Conservation (phyloP, 805 yeast species). For the Candida maesae region DNA sequence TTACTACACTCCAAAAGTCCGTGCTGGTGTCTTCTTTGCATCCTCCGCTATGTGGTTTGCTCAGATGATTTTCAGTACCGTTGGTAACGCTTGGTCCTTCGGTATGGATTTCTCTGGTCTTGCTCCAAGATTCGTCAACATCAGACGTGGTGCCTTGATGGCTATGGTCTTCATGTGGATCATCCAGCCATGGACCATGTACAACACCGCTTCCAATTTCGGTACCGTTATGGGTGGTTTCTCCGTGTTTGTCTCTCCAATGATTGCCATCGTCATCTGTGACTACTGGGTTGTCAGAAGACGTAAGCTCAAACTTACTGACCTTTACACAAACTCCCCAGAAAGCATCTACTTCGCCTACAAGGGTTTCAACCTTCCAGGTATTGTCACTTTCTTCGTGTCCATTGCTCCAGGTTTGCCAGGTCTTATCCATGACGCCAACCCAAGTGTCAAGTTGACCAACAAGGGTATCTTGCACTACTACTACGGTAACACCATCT, state of each 20-base stretch:
- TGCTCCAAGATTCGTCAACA: slow-evolving; percentile 24
- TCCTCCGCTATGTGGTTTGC: slow-evolving; percentile 7
- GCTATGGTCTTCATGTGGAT: slow-evolving; percentile 30
- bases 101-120: slow-evolving; percentile 27
- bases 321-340: slow-evolving; percentile 29
- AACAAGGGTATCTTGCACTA: slow-evolving; percentile 36
- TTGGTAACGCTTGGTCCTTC: slow-evolving; percentile 29
- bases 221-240: slow-evolving; percentile 33
- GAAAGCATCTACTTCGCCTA: slow-evolving; percentile 33
- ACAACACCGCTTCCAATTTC: slow-evolving; percentile 30
- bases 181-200: slow-evolving; percentile 36
- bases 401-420: slow-evolving; percentile 49
- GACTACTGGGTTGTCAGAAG: slow-evolving; percentile 38
- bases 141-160: slow-evolving; percentile 33
- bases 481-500: slow-evolving; percentile 43
- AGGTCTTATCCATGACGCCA: slow-evolving; percentile 39
- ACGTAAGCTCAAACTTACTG: slow-evolving; percentile 31
- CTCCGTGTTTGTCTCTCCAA: slow-evolving; percentile 33
- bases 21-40: slow-evolving; percentile 39
- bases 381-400: slow-evolving; percentile 35
- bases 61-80: slow-evolving; percentile 14
- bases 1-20: slow-evolving; percentile 30
- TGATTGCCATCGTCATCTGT: slow-evolving; percentile 35
- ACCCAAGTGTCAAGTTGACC: slow-evolving; percentile 17
- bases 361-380: slow-evolving; percentile 42